phyloP scores from a whole-genome alignment of 768 basidiomycete genomes.

The Rubroboletus pulcherrimus region DNA sequence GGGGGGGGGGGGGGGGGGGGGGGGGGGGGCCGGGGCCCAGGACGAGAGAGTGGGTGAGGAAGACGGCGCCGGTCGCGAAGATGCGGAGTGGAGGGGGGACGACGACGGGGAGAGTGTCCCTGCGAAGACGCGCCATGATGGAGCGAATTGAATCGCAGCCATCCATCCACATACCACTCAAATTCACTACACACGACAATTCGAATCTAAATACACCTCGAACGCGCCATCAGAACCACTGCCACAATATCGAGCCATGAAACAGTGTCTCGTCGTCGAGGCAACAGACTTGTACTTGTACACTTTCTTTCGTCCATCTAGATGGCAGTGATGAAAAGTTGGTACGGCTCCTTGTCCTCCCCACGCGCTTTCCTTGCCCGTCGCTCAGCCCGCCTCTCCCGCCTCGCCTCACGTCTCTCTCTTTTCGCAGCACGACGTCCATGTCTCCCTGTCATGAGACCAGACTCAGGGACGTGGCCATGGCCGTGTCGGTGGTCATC shows the following conservation, averaged over 20 bases:
- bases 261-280: too few relatives aligned
- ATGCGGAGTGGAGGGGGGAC: constrained; percentile 47
- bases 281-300: too few relatives aligned
- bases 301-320: not conserved
- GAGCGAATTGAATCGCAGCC: not conserved
- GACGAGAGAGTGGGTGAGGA: constrained; percentile 68
- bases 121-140: constrained; percentile 28
- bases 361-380: constrained; percentile 16
- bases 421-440: constrained; percentile 1
- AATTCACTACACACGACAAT: not conserved
- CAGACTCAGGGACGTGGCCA: not conserved
- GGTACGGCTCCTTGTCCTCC: constrained; percentile 18
- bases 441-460: not conserved
- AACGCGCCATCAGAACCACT: too few relatives aligned
- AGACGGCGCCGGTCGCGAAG: constrained; percentile 77
- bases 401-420: constrained; percentile 14
- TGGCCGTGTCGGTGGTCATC: not conserved
- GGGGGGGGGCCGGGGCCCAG: too few relatives aligned
- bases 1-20: too few relatives aligned
- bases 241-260: too few relatives aligned
- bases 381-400: constrained; percentile 12
- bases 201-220: too few relatives aligned
- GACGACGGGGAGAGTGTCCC: constrained; percentile 20
- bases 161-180: not conserved
- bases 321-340: constrained; percentile 16